These are phyloP conservation scores for Tilletia horrida DNA, from an alignment of 1,284 basidiomycete species.

Conservation along the genomic window DNA sequence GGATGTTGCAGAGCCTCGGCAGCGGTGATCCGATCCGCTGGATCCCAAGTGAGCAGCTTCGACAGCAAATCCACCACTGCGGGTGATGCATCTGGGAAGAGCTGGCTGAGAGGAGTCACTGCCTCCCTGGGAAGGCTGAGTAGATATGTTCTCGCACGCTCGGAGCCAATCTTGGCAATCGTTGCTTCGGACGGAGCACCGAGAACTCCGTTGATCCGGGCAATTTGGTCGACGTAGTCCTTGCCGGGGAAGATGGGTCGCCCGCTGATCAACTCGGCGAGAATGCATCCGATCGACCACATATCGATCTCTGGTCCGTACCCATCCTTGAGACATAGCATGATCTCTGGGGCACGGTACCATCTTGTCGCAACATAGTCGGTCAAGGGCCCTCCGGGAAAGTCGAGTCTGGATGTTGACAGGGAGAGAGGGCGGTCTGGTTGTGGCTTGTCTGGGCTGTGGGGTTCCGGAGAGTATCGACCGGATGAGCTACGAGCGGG, in stretches of 20 bases:
- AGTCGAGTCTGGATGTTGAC: constrained; percentile 37
- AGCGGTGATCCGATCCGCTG: constrained; percentile 47
- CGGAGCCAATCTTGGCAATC: constrained; percentile 47
- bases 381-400: constrained; percentile 51
- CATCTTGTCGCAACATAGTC: constrained; percentile 53
- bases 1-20: constrained; percentile 49
- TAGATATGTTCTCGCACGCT: constrained; percentile 46
- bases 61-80: constrained; percentile 46
- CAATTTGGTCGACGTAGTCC: constrained; percentile 54
- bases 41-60: constrained; percentile 50
- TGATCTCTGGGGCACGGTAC: constrained; percentile 54
- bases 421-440: constrained; percentile 24
- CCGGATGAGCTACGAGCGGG: constrained; percentile 1
- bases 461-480: not conserved
- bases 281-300: constrained; percentile 54
- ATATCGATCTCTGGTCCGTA: constrained; percentile 54
- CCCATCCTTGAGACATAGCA: constrained; percentile 52
- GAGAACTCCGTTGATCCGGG: constrained; percentile 50
- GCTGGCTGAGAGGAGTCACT: constrained; percentile 32
- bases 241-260: constrained; percentile 52
- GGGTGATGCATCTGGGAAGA: constrained; percentile 42
- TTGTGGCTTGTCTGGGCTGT: constrained; percentile 25
- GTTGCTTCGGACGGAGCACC: constrained; percentile 42
- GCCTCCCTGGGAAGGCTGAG: constrained; percentile 43
- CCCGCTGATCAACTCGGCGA: constrained; percentile 50